Evolutionary conservation across 2,329 filamentous ascomycete species (phyloP).

Genomic region (Didymella arachidicola): DNA sequence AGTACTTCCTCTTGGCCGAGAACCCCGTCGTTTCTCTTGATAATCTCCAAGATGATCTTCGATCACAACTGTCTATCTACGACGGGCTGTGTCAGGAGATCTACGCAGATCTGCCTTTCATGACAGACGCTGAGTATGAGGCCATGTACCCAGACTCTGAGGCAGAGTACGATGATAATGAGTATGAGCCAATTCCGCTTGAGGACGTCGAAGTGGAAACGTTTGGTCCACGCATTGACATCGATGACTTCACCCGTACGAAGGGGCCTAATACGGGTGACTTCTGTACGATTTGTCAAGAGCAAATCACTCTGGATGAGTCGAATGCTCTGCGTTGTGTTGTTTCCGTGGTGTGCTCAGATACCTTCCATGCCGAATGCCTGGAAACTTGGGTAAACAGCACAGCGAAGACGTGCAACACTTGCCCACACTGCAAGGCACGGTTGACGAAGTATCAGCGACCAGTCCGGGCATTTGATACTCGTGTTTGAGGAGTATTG

Average conservation of each 20-base stretch:
- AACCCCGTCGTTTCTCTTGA: background rate
- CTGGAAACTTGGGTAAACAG: slow-evolving; percentile 8
- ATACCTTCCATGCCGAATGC: slow-evolving; percentile 10
- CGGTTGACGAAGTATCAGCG: slow-evolving; percentile 1
- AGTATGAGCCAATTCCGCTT: background rate
- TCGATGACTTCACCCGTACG: background rate
- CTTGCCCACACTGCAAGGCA: slow-evolving; percentile 1
- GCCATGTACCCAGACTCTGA: background rate
- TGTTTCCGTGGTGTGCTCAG: background rate
- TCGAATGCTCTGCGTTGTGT: slow-evolving; percentile 1
- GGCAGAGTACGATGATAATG: background rate
- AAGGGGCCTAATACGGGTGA: slow-evolving; percentile 1
- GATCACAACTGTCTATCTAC: background rate
- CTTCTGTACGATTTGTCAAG: slow-evolving; percentile 7
- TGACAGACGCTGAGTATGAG: background rate
- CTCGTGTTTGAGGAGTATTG: background rate
- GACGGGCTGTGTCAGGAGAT: background rate
- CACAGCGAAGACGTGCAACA: background rate
- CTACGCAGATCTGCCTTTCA: background rate
- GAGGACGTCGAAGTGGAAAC: slow-evolving; percentile 1
- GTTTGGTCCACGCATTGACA: background rate
- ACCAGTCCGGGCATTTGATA: background rate
- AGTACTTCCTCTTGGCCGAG: background rate
- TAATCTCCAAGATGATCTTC: background rate
- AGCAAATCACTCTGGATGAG: background rate